phyloP scores from a whole-genome alignment of 1,284 basidiomycete genomes.

The Takashimella tepidaria region DNA sequence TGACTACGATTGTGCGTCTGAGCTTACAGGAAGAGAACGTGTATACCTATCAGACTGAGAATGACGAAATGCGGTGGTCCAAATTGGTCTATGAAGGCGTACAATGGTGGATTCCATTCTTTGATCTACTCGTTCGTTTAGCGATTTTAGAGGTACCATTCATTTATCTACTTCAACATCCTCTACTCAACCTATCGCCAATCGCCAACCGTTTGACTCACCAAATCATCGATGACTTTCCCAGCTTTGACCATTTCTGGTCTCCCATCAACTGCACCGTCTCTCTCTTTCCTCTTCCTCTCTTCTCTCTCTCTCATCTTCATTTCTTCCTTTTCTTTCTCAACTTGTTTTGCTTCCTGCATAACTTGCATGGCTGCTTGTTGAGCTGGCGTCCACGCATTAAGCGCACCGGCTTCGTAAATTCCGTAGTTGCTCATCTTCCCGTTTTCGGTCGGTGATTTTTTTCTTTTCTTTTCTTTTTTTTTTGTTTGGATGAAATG shows the following conservation, averaged over 20 bases:
- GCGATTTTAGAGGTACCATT: too few relatives aligned
- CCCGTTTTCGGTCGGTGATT: too few relatives aligned
- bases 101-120: conserved; percentile 22
- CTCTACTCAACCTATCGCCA: too few relatives aligned
- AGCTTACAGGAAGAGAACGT: conserved; percentile 28
- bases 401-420: conserved; percentile 11
- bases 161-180: too few relatives aligned
- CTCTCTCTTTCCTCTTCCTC: conserved; percentile 7
- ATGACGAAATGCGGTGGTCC: conserved; percentile 23
- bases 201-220: conserved; percentile 6
- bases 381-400: conserved; percentile 9
- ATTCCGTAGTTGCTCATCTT: not conserved
- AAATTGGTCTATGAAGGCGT: conserved; percentile 24
- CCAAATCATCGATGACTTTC: conserved; percentile 19
- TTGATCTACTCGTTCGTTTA: conserved; percentile 25
- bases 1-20: too few relatives aligned
- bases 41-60: conserved; percentile 16
- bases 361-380: conserved; percentile 14
- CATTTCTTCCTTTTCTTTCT: conserved; percentile 7
- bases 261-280: not conserved
- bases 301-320: conserved; percentile 6
- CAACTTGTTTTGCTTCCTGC: not conserved
- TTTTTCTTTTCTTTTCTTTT: too few relatives aligned
- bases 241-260: conserved; percentile 17
- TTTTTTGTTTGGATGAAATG: too few relatives aligned